Evolutionary conservation across 192 early-diverging fungal genomes (phyloP).

Genomic region (Backusella tarrabulga): DNA sequence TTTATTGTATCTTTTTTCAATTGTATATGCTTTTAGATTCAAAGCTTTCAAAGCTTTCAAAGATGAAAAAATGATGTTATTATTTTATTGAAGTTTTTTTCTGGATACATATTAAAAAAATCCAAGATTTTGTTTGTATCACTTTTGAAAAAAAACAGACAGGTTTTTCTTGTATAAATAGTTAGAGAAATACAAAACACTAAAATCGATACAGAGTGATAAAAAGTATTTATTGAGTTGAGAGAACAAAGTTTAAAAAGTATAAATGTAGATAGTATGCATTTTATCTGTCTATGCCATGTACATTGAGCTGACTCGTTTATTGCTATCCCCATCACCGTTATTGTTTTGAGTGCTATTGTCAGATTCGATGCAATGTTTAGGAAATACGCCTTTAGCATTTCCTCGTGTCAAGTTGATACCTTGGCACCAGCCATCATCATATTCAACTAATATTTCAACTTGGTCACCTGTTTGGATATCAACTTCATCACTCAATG

Average conservation of each 20-base stretch:
- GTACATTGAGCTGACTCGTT: conserved; percentile 26
- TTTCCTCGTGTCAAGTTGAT: conserved; percentile 49
- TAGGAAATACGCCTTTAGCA: conserved; percentile 55
- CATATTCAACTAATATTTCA: conserved; percentile 53
- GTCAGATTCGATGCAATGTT: conserved; percentile 45
- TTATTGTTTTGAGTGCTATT: not conserved
- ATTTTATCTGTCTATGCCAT: conserved; percentile 10
- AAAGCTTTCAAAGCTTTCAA: not conserved
- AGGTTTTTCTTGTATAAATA: not conserved
- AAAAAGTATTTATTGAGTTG: not conserved
- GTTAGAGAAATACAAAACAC: not conserved
- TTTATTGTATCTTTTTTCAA: not conserved
- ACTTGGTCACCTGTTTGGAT: conserved; percentile 55
- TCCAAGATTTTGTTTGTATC: not conserved
- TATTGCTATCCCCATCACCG: not conserved
- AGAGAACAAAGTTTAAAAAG: not conserved
- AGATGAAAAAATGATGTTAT: not conserved
- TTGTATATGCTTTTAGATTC: not conserved
- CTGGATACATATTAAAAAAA: not conserved
- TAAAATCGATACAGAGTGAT: not conserved
- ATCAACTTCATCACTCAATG: conserved; percentile 56
- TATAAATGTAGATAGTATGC: not conserved
- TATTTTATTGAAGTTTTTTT: not conserved
- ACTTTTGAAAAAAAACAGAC: not conserved
- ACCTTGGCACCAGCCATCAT: conserved; percentile 62